Conservation (phyloP, 768 basidiomycete species). For the Tubosaeta brunneosetosa region DNA sequence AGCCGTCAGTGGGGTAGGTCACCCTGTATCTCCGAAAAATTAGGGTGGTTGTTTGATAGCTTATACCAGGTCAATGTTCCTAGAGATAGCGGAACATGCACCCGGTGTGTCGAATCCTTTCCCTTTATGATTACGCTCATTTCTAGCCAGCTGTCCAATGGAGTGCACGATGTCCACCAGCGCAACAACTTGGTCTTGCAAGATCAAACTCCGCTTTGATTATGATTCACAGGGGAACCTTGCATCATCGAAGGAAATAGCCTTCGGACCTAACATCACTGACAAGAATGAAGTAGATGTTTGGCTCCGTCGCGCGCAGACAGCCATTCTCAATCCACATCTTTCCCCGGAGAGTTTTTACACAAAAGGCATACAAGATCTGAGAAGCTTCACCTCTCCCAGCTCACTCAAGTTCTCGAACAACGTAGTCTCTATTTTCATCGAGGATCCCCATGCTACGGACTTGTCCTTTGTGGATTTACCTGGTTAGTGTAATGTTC, state of each 20-base stretch:
- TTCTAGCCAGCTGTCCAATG: conserved; percentile 44
- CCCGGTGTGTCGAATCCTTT: conserved; percentile 33
- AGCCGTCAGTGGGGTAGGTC: conserved; percentile 49
- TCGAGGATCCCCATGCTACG: conserved; percentile 41
- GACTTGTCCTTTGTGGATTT: conserved; percentile 53
- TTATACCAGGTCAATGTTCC: conserved; percentile 51
- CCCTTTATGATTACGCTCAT: neutral
- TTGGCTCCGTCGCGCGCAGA: conserved; percentile 44
- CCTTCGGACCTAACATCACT: conserved; percentile 18
- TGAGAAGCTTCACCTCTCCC: conserved; percentile 22
- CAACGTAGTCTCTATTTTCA: conserved; percentile 46
- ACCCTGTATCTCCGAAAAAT: neutral
- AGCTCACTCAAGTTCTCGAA: conserved; percentile 40
- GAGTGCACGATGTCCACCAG: conserved; percentile 46
- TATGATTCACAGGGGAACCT: conserved; percentile 27
- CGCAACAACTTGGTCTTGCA: conserved; percentile 39
- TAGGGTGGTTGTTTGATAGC: neutral
- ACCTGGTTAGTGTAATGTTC: conserved; percentile 36
- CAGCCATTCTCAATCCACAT: conserved; percentile 38
- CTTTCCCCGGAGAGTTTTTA: conserved; percentile 16
- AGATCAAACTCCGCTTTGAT: conserved; percentile 38
- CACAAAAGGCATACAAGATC: conserved; percentile 19
- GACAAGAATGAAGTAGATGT: conserved; percentile 33
- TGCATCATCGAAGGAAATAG: neutral
- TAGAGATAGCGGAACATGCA: conserved; percentile 58